Evolutionary conservation across 2,329 filamentous ascomycete species (phyloP), one percentile per base, ranked within the genome.

Genomic region (Amesomyces nigricolor): DNA sequence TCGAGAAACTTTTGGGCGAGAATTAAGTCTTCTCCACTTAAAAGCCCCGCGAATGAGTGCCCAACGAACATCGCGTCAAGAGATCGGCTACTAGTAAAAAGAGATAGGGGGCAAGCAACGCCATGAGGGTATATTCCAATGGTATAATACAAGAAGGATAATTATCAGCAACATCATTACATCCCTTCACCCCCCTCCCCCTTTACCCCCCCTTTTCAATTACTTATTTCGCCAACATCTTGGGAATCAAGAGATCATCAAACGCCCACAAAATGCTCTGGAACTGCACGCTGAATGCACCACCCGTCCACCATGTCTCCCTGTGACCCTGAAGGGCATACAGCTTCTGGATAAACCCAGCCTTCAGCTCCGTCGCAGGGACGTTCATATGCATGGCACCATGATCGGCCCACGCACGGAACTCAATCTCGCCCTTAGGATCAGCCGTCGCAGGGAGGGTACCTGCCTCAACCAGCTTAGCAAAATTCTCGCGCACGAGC

Each of bases 291-390:
- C 64, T 54, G 54, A 65, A 72, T 1, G 68, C 65, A 3, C 61
- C 70, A 0, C 71, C 72, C 0, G 73, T 73, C 52, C 70, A 75
- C 62, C 66, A 75, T 1, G 72, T 76, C n/a, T 64, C 68, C 9
- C 65, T 61, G 35, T 65, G 58, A 2, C 72, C 72, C 62, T 75
- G 72, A 19, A 75, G 62, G 0, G 62, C 65, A 39, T 73, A 70
- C 38, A 71, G 59, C 8, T 70, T 54, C 43, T 69, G 59, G 43
- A 73, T 67, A 51, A 71, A 73, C 2, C 72, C 72, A 3, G 52
- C 61, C n/a, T 60, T 49, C 6, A 75, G 62, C 17, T 65, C 63
- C 2, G 65, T 62, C 0, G 61, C 52, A 1, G 67, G 52, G 0
- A 70, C 67, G n/a, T 64, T 61, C 54, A 69, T 62, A 13, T 69